Percentiles rank a stretch among this genome's conserved stretches.
Evolutionary conservation across 2,329 filamentous ascomycete species (phyloP).

Genomic region (Pyrenochaeta sp.): DNA sequence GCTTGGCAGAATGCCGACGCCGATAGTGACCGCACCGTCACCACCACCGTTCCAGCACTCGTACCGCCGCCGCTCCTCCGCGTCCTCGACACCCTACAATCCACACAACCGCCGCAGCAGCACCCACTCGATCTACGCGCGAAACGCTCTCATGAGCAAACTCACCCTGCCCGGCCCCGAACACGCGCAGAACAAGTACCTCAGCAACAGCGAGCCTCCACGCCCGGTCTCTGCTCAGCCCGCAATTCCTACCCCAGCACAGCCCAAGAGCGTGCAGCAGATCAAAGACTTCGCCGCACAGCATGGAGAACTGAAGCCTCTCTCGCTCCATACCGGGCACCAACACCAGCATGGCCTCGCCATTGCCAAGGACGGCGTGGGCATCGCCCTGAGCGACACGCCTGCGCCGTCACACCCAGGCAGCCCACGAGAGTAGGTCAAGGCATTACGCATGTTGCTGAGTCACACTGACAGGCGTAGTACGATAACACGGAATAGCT

Average conservation of each 20-base stretch:
- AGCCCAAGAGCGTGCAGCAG: slow-evolving; percentile 35
- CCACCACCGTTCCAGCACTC: slow-evolving; percentile 17
- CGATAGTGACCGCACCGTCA: slow-evolving; percentile 12
- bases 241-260: slow-evolving; percentile 14
- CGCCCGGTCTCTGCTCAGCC: slow-evolving; percentile 31
- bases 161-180: slow-evolving; percentile 35
- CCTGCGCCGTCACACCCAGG: slow-evolving; percentile 68
- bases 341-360: slow-evolving; percentile 23
- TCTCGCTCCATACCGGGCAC: slow-evolving; percentile 25
- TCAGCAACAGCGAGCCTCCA: slow-evolving; percentile 29
- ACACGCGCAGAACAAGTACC: slow-evolving; percentile 25
- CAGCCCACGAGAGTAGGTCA: slow-evolving; percentile 68
- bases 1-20: slow-evolving; percentile 15
- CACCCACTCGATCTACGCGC: slow-evolving; percentile 60
- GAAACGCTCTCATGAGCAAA: slow-evolving; percentile 60
- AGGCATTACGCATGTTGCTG: slow-evolving; percentile 13
- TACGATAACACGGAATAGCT: slow-evolving; percentile 74
- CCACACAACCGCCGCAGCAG: slow-evolving; percentile 41
- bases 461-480: slow-evolving; percentile 53
- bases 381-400: slow-evolving; percentile 68
- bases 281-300: slow-evolving; percentile 33
- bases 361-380: slow-evolving; percentile 54
- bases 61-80: slow-evolving; percentile 30
- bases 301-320: slow-evolving; percentile 44
- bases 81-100: slow-evolving; percentile 22